These are phyloP conservation scores for Macrotyloma uniflorum DNA, from an alignment of 306 rosid species.

Conservation along the genomic window DNA sequence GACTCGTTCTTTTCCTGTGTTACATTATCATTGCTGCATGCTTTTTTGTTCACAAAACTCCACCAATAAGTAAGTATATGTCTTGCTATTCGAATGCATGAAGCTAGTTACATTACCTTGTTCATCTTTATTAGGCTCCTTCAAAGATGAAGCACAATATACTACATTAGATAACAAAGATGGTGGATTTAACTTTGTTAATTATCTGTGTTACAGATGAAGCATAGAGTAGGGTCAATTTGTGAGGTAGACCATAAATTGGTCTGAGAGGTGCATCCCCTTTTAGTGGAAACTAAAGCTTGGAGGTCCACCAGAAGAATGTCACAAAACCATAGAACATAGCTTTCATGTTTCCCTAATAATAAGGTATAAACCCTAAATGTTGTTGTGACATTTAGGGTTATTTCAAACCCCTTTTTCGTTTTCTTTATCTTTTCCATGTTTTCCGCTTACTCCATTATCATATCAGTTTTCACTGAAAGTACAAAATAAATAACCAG, in stretches of 20 bases:
- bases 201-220: not conserved
- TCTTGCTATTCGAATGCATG: not conserved
- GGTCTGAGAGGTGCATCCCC: not conserved
- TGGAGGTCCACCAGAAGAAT: not conserved
- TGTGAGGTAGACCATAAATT: not conserved
- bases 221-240: conserved; percentile 1
- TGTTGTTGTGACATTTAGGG: not conserved
- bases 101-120: not conserved
- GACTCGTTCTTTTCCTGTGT: conserved; percentile 73
- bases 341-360: not conserved
- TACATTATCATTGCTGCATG: conserved; percentile 82
- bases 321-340: not conserved
- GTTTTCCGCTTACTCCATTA: not conserved
- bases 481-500: not conserved
- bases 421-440: not conserved
- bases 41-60: conserved; percentile 67
- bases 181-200: no score
- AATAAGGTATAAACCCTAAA: not conserved
- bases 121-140: not conserved
- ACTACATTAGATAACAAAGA: not conserved
- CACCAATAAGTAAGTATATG: conserved; percentile 49
- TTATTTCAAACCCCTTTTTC: not conserved
- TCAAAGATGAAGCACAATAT: not conserved
- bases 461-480: not conserved
- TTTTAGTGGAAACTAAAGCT: not conserved